Percentiles rank a stretch among this genome's conserved stretches.
Evolutionary conservation across 495 filamentous ascomycete genomes (phyloP).

Genomic region (Podospora pseudoanserina): DNA sequence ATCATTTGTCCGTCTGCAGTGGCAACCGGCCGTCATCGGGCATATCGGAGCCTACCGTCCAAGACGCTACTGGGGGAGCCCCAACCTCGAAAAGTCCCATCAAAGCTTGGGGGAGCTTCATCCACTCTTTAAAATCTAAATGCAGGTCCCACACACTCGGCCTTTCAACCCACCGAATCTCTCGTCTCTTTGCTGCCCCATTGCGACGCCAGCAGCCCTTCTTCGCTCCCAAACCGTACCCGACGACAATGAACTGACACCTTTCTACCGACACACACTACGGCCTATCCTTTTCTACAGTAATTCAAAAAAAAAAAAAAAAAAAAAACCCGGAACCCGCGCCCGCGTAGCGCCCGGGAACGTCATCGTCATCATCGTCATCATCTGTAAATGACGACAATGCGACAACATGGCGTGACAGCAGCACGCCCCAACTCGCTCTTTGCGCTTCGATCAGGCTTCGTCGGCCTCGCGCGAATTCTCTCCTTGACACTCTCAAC

Average conservation of each 20-base stretch:
- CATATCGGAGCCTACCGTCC: background rate
- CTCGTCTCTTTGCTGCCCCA: background rate
- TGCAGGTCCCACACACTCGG: background rate
- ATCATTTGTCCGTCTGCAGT: background rate
- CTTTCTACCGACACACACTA: background rate
- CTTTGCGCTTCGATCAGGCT: conserved; percentile 35
- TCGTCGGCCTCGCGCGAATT: conserved; percentile 39
- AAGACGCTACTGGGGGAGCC: background rate
- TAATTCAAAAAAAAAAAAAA: no score
- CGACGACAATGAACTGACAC: conserved; percentile 4
- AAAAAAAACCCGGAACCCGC: background rate
- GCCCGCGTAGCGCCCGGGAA: conserved; percentile 6
- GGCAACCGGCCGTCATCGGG: background rate
- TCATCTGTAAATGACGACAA: conserved; percentile 12
- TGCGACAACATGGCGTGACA: conserved; percentile 14
- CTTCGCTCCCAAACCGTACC: background rate
- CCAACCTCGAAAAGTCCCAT: background rate
- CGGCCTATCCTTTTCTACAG: background rate
- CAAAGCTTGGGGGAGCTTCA: background rate
- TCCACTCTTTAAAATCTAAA: background rate
- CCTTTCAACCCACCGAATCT: background rate
- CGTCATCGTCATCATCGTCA: background rate
- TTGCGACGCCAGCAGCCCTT: background rate
- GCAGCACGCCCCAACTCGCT: conserved; percentile 31
- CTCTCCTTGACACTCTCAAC: conserved; percentile 38